Percentiles rank a stretch among this genome's conserved stretches.
These are phyloP conservation scores for Cryphonectria nitschkei DNA, from an alignment of 2,329 filamentous ascomycete species.

Conservation along the genomic window DNA sequence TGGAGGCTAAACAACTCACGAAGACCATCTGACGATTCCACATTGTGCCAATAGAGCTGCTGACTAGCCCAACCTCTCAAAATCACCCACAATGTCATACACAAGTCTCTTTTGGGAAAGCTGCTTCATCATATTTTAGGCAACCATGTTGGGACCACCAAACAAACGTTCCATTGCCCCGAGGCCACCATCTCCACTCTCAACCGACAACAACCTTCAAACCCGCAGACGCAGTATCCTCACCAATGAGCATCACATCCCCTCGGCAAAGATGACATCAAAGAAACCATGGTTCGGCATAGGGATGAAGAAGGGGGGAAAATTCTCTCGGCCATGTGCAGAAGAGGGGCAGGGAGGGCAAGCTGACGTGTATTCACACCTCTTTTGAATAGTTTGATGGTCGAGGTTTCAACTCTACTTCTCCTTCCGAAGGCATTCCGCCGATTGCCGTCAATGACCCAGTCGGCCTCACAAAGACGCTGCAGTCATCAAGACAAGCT, in stretches of 20 bases:
- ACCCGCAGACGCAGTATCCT: background rate
- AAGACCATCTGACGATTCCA: background rate
- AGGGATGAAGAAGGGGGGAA: background rate
- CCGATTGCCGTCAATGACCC: background rate
- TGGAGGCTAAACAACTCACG: background rate
- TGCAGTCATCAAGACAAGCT: background rate
- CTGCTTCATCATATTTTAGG: too few species aligned
- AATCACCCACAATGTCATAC: background rate
- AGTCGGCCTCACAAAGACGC: too few species aligned
- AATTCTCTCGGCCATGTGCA: background rate
- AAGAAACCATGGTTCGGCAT: background rate
- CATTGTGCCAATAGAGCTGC: background rate
- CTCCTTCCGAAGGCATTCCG: background rate
- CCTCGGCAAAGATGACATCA: background rate
- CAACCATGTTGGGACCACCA: too few species aligned
- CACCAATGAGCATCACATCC: background rate
- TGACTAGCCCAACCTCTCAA: background rate
- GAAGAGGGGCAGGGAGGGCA: background rate
- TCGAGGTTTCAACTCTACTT: background rate
- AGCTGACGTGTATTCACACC: background rate
- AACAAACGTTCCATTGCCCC: background rate
- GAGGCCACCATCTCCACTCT: background rate
- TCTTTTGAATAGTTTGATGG: background rate
- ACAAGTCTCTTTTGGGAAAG: too few species aligned
- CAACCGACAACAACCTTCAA: background rate